These are phyloP conservation scores for Colletotrichum gloeosporioides DNA, from an alignment of 2,329 filamentous ascomycete species.

Conservation along the genomic window DNA sequence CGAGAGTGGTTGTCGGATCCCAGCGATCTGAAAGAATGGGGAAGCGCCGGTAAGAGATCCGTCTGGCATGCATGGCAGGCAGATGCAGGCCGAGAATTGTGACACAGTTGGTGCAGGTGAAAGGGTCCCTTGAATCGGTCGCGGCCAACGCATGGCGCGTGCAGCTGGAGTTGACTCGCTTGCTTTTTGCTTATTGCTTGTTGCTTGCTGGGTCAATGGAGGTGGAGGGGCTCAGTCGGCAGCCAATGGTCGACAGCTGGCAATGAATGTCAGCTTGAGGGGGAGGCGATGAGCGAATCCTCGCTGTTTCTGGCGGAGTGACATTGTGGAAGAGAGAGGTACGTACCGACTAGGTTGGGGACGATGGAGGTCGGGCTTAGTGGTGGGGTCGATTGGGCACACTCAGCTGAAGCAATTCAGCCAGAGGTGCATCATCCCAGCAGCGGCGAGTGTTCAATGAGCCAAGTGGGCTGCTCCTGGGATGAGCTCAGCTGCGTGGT, in stretches of 20 bases:
- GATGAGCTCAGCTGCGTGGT: neutral
- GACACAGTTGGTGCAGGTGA: conserved; percentile 4
- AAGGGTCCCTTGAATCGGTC: conserved; percentile 2
- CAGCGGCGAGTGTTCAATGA: neutral
- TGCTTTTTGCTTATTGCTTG: neutral
- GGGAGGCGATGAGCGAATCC: neutral
- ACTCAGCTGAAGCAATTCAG: conserved; percentile 1
- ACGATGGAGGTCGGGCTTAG: neutral
- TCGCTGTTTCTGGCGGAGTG: neutral
- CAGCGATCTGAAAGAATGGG: neutral
- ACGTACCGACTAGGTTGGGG: neutral
- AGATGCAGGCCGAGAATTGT: neutral
- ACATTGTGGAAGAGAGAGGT: neutral
- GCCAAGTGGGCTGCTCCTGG: neutral
- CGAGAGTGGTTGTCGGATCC: neutral
- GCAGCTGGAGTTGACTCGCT: conserved; percentile 6
- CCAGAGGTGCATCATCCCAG: neutral
- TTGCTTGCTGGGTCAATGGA: neutral
- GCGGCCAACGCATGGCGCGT: conserved; percentile 14
- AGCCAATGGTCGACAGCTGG: neutral
- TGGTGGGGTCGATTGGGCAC: neutral
- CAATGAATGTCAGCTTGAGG: neutral
- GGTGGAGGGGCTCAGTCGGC: neutral
- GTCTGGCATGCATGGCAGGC: neutral
- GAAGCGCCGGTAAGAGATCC: neutral